Evolutionary conservation across 768 basidiomycete genomes (phyloP).

Genomic region (Mycena amicta): DNA sequence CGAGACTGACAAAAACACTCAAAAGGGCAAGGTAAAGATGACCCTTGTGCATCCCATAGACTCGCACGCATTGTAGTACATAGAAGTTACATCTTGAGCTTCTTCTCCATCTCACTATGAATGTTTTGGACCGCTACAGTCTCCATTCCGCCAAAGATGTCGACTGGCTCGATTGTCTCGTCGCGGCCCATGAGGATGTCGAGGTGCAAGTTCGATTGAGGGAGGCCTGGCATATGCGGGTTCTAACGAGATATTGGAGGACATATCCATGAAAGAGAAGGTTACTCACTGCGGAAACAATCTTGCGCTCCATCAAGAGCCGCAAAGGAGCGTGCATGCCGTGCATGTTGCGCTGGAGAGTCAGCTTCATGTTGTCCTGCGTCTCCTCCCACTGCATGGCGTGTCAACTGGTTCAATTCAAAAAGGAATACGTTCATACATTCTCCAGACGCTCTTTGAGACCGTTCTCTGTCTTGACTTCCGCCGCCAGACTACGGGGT

Average conservation of each 20-base stretch:
- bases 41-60: conserved; percentile 69
- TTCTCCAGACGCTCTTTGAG: conserved; percentile 76
- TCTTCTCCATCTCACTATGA: conserved; percentile 71
- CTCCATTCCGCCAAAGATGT: conserved; percentile 81
- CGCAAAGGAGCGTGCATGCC: conserved; percentile 91
- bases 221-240: conserved; percentile 64
- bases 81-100: conserved; percentile 48
- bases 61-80: conserved; percentile 42
- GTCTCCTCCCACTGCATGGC: conserved; percentile 85
- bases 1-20: conserved; percentile 93
- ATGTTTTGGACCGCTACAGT: conserved; percentile 51
- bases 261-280: conserved; percentile 1
- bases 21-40: conserved; percentile 89
- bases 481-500: conserved; percentile 75
- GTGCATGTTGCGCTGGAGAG: conserved; percentile 78
- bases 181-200: conserved; percentile 95
- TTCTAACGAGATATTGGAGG: conserved; percentile 45
- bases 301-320: conserved; percentile 90
- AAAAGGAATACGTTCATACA: conserved; percentile 44
- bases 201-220: conserved; percentile 78
- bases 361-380: conserved; percentile 85
- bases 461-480: conserved; percentile 61
- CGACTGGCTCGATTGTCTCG: conserved; percentile 74
- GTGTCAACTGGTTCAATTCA: background rate
- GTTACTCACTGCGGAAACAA: conserved; percentile 69